Base-by-base conservation (phyloP, 139 green algal species). In the Limnomonas spitsbergensis region DNA sequence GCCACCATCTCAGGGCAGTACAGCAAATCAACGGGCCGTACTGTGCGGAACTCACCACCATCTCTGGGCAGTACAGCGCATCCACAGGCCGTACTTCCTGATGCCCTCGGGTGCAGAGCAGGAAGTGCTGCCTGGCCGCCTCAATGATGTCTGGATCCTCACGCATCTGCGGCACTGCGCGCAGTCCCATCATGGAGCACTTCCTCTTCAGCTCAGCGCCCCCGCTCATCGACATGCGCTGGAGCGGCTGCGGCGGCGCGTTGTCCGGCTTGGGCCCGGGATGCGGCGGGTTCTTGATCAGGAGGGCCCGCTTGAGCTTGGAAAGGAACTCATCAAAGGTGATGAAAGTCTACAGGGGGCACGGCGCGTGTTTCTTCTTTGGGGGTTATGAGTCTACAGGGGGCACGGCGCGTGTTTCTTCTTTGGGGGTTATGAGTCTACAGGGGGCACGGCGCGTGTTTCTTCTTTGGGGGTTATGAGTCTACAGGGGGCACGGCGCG, bases 171-270 rank as follows among this genome's bases (percentile, higher is more conserved):
- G 68, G 35, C 29, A 20, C 27, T 34, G 61, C 47, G 20, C 47
- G 47, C 14, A 29, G 47, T 61, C 47, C 47, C 20, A 20, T 20
- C 47, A 61, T 61, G 47, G 47, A 61, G 20, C 47, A 29, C 14
- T 20, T 34, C 29, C 27, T 34, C 7, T 39, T 24, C 9, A 7
- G 29, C 7, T 20, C 9, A 7, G 6, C 27, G 24, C 6, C 61
- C 27, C 61, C 61, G 61, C 27, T 39, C 9, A 72, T 24, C 61
- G 68, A 74, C 68, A 39, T 74, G 68, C 68, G 68, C 29, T 34
- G 29, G 26, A 7, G 61, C 29, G 9, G 61, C 29, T 20, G 26
- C 26, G 68, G 34, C 26, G 68, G 9, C 29, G 68, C 9, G 29
- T 7, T 37, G 27, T 34, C 27, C 29, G 27, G 29, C 29, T 72